Base-by-base conservation (phyloP, 164 flowering plant species). In the Santalum album region DNA sequence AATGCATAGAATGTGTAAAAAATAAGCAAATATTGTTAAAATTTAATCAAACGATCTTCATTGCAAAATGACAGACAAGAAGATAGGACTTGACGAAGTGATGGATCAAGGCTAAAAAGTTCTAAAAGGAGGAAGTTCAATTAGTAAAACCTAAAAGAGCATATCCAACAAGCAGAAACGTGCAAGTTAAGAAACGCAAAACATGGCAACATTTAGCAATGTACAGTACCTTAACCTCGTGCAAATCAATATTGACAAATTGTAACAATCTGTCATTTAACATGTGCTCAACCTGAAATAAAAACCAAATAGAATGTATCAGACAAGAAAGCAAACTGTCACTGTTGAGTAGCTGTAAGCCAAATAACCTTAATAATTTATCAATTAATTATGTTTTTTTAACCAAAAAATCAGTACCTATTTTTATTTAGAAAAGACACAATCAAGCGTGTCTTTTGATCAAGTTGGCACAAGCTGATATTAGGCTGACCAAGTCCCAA, bases 211-310 rank as follows among this genome's bases (percentile, higher is more conserved):
- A 32, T 12, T 34, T 39, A 25, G 44, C 14, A 14, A 58, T 2
- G 51, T 47, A 38, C 26, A 55, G 42, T 75, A 82, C 88, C 83
- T 79, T 82, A 55, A 73, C 76, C 20, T 76, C 81, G 27, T 56
- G 81, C 64, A 73, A 57, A 65, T 76, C 81, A 46, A 71, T 62
- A 61, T 73, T 76, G 57, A 74, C 78, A 67, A 73, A 71, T 27
- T 73, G 81, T 26, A 71, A 56, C 21, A 76, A 54, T 63, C 81
- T 63, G 58, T 76, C 81, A 64, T 76, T 76, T 19, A 76, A 65
- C 65, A 73, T 69, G 62, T 71, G 72, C 68, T 76, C 89, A 57
- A 80, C 88, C 88, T 82, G 74, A 56, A 27, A 38, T 1, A 38
- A 57, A 54, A 60, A 27, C 34, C 67, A 69, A 58, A 18, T 34